Percentiles rank a stretch among this genome's conserved stretches.
phyloP scores from a whole-genome alignment of 1,284 basidiomycete genomes.

The Tremellales sp. region DNA sequence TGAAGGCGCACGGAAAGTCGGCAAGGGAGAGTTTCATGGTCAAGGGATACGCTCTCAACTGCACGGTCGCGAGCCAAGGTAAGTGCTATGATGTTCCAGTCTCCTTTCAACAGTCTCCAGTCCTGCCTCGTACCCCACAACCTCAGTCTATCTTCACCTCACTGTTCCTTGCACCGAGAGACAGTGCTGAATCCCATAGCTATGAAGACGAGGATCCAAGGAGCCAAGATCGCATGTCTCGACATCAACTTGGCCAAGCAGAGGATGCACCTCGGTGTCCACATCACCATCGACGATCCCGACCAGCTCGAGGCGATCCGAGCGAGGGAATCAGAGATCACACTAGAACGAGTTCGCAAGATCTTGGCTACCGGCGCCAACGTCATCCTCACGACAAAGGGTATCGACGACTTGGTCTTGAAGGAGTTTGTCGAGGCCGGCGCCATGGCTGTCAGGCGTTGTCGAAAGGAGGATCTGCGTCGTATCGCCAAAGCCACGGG shows the following conservation, averaged over 20 bases:
- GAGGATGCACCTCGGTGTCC: slow-evolving; percentile 96
- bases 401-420: slow-evolving; percentile 95
- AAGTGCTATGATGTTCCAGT: slow-evolving; percentile 32
- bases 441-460: slow-evolving; percentile 96
- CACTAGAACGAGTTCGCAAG: slow-evolving; percentile 91
- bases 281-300: slow-evolving; percentile 96
- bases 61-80: slow-evolving; percentile 98
- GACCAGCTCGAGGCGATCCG: slow-evolving; percentile 96
- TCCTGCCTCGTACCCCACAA: not conserved
- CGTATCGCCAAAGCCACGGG: slow-evolving; percentile 97
- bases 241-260: slow-evolving; percentile 98
- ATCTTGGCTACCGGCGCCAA: slow-evolving; percentile 95
- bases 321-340: slow-evolving; percentile 90
- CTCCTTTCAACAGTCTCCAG: not conserved
- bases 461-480: slow-evolving; percentile 94
- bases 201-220: slow-evolving; percentile 92
- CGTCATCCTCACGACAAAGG: slow-evolving; percentile 96
- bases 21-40: slow-evolving; percentile 93
- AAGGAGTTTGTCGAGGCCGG: slow-evolving; percentile 99
- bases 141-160: no score
- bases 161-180: not conserved
- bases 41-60: slow-evolving; percentile 96
- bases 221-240: slow-evolving; percentile 96
- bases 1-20: slow-evolving; percentile 97
- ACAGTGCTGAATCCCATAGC: slow-evolving; percentile 54